phyloP scores from a whole-genome alignment of 768 basidiomycete genomes.

The Pleurotus tuoliensis region DNA sequence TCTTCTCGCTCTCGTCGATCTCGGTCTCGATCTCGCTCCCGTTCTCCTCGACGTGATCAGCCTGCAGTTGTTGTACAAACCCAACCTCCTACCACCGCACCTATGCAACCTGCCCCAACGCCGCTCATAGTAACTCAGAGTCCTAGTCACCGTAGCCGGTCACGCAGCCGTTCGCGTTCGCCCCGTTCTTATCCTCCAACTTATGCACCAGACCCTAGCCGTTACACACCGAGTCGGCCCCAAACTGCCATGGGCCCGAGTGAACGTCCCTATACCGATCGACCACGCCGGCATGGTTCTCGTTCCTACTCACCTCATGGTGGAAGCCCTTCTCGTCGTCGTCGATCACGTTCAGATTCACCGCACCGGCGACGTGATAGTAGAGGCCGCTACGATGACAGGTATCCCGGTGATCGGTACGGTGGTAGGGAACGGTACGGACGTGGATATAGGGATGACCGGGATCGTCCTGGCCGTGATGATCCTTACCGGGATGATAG shows the following conservation, averaged over 20 bases:
- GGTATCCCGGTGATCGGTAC: neutral
- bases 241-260: conserved; percentile 4
- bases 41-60: conserved; percentile 11
- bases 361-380: neutral
- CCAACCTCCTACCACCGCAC: neutral
- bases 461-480: neutral
- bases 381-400: conserved; percentile 5
- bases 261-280: neutral
- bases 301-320: neutral
- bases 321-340: neutral
- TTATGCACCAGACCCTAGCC: conserved; percentile 1
- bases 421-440: no score
- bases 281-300: neutral
- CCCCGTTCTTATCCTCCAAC: neutral
- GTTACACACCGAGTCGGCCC: conserved; percentile 2
- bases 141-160: conserved; percentile 7
- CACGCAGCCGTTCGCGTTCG: conserved; percentile 6
- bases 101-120: conserved; percentile 5
- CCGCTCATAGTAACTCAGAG: conserved; percentile 8
- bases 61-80: neutral
- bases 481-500: neutral
- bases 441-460: neutral
- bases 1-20: conserved; percentile 4
- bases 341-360: conserved; percentile 15
- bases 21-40: conserved; percentile 20